Conservation (phyloP, 2,329 filamentous ascomycete species). For the Cryphonectria nitschkei region DNA sequence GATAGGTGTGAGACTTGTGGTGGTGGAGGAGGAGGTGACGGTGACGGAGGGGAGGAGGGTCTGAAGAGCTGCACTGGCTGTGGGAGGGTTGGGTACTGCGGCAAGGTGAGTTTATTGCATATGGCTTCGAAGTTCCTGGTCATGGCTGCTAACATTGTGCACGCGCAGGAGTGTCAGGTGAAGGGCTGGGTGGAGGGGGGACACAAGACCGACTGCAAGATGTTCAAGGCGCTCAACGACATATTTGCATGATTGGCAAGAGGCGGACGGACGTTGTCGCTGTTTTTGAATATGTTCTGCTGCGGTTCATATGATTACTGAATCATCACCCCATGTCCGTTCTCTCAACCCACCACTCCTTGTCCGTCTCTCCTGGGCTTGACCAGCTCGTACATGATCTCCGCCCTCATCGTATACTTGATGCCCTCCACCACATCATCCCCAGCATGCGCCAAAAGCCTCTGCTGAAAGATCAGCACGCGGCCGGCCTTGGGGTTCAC, state of each 20-base stretch:
- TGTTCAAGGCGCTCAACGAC: slow-evolving; percentile 43
- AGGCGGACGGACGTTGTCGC: neutral
- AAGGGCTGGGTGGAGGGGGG: slow-evolving; percentile 46
- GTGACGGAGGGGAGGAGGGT: slow-evolving; percentile 34
- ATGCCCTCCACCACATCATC: slow-evolving; percentile 53
- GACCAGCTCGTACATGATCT: slow-evolving; percentile 25
- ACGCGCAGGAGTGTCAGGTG: slow-evolving; percentile 46
- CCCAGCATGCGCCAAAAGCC: slow-evolving; percentile 54
- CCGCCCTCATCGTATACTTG: slow-evolving; percentile 51
- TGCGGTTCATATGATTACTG: neutral
- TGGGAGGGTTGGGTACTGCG: slow-evolving; percentile 48
- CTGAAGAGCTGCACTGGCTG: slow-evolving; percentile 49
- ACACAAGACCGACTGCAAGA: slow-evolving; percentile 50
- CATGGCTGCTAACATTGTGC: slow-evolving; percentile 18
- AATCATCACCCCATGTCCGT: neutral
- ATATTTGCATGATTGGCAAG: slow-evolving; percentile 38
- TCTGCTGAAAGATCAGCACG: slow-evolving; percentile 65
- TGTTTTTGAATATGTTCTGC: neutral
- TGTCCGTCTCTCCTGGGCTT: neutral
- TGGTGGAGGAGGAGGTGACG: slow-evolving; percentile 32
- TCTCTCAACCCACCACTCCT: neutral
- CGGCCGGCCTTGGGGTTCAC: slow-evolving; percentile 60
- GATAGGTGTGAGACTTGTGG: slow-evolving; percentile 36
- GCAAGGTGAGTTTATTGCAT: slow-evolving; percentile 43
- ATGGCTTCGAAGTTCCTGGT: no score